Evolutionary conservation across 1,139 yeast genomes (phyloP).

Genomic region (Yamadazyma siamensis): DNA sequence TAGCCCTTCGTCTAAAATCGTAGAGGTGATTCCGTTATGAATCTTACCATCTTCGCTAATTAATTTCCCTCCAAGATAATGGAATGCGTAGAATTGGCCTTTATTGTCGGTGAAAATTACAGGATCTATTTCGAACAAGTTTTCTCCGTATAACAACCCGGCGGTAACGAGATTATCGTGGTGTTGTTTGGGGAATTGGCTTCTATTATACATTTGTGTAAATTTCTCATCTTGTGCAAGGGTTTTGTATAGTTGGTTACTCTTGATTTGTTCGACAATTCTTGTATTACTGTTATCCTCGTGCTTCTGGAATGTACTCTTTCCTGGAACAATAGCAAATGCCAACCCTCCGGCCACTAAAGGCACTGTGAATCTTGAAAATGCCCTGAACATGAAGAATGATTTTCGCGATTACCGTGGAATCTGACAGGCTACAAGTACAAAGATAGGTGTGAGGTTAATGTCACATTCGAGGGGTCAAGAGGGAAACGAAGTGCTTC

Average conservation of each 20-base stretch:
- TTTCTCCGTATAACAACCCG: constrained; percentile 62
- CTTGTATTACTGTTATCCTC: constrained; percentile 27
- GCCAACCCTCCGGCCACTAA: constrained; percentile 47
- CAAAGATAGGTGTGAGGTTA: too few relatives aligned
- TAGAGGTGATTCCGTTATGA: constrained; percentile 84
- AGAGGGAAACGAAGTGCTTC: too few relatives aligned
- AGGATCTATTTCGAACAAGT: constrained; percentile 66
- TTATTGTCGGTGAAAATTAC: constrained; percentile 48
- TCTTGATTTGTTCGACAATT: constrained; percentile 28
- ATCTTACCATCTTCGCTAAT: constrained; percentile 70
- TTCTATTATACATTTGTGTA: constrained; percentile 29
- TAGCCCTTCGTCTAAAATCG: constrained; percentile 81
- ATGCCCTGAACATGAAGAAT: constrained; percentile 20
- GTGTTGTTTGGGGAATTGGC: constrained; percentile 59
- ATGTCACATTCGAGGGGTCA: too few relatives aligned
- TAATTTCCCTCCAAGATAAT: constrained; percentile 66
- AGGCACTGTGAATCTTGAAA: constrained; percentile 28
- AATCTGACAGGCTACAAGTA: too few relatives aligned
- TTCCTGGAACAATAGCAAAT: constrained; percentile 40
- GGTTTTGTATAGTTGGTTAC: constrained; percentile 27
- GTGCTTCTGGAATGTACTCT: constrained; percentile 26
- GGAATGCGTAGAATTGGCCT: constrained; percentile 56
- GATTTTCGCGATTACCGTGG: neutral
- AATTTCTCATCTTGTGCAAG: constrained; percentile 26
- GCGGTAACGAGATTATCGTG: constrained; percentile 60